A percentile compares a stretch with the other conserved stretches of the same genome.
Conservation (phyloP, 2,329 filamentous ascomycete species). For the Teratosphaeriaceae sp. region DNA sequence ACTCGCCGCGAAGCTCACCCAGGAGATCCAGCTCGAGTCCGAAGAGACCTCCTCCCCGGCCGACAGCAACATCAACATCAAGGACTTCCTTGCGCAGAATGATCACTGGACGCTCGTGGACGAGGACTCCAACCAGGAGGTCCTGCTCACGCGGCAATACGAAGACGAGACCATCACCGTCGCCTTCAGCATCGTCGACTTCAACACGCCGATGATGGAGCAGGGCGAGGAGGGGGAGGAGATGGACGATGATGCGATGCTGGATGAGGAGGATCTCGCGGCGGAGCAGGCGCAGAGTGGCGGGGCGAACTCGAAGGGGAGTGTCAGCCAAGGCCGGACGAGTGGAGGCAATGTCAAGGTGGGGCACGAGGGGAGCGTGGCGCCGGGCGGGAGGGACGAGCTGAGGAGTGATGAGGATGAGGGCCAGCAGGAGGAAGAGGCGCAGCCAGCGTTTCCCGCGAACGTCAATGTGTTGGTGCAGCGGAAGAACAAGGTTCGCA, state of each 20-base stretch:
- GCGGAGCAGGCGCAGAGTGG: slow-evolving; percentile 44
- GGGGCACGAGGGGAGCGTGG: slow-evolving; percentile 49
- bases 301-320: slow-evolving; percentile 50
- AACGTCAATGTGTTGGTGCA: slow-evolving; percentile 81
- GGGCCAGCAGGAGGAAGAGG: slow-evolving; percentile 38
- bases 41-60: slow-evolving; percentile 57
- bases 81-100: slow-evolving; percentile 76
- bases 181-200: slow-evolving; percentile 77
- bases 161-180: slow-evolving; percentile 83
- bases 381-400: slow-evolving; percentile 53
- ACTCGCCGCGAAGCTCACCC: slow-evolving; percentile 77
- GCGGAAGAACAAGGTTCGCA: slow-evolving; percentile 60
- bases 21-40: slow-evolving; percentile 77
- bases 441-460: slow-evolving; percentile 63
- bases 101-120: slow-evolving; percentile 72
- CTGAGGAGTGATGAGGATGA: slow-evolving; percentile 47
- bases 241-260: slow-evolving; percentile 38
- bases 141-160: slow-evolving; percentile 74
- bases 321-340: slow-evolving; percentile 48
- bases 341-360: slow-evolving; percentile 48
- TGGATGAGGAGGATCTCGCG: slow-evolving; percentile 32
- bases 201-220: slow-evolving; percentile 51
- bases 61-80: slow-evolving; percentile 54
- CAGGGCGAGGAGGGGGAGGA: slow-evolving; percentile 36
- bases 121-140: slow-evolving; percentile 76